These are phyloP conservation scores for Coemansia sp. DNA, from an alignment of 192 early-diverging fungal species.

Conservation along the genomic window DNA sequence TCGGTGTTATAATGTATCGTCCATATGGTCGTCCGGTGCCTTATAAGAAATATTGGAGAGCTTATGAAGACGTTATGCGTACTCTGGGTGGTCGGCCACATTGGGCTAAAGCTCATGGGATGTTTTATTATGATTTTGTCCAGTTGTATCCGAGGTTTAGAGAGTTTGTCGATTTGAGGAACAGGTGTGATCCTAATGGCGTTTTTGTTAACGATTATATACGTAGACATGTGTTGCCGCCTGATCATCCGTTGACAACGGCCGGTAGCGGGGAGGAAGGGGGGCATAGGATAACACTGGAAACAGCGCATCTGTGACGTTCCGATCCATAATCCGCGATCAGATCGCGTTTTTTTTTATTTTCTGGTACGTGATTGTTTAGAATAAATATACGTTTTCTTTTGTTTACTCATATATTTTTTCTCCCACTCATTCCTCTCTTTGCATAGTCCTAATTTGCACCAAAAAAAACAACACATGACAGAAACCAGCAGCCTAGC, in stretches of 20 bases:
- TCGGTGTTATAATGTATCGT: conserved; percentile 75
- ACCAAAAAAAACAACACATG: not conserved
- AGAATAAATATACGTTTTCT: not conserved
- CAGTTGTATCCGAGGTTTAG: conserved; percentile 64
- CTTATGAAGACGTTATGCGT: conserved; percentile 72
- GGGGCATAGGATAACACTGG: not conserved
- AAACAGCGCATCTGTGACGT: not conserved
- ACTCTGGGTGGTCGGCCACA: conserved; percentile 66
- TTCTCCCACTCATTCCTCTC: not conserved
- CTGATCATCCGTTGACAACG: conserved; percentile 9
- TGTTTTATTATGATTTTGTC: conserved; percentile 56
- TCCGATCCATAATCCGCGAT: too few species aligned
- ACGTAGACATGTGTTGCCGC: conserved; percentile 58
- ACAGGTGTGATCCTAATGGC: conserved; percentile 63
- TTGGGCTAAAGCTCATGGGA: conserved; percentile 75
- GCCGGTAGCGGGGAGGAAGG: too few species aligned
- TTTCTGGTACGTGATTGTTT: too few species aligned
- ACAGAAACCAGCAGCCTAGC: conserved; percentile 11
- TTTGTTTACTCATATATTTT: not conserved
- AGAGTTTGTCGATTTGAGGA: conserved; percentile 59
- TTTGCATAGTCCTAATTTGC: not conserved
- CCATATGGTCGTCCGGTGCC: conserved; percentile 67
- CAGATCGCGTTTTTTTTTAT: not conserved
- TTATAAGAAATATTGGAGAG: conserved; percentile 71
- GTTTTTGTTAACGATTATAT: conserved; percentile 76